Conservation (phyloP, 805 yeast species). For the Hyphopichia homilentoma region DNA sequence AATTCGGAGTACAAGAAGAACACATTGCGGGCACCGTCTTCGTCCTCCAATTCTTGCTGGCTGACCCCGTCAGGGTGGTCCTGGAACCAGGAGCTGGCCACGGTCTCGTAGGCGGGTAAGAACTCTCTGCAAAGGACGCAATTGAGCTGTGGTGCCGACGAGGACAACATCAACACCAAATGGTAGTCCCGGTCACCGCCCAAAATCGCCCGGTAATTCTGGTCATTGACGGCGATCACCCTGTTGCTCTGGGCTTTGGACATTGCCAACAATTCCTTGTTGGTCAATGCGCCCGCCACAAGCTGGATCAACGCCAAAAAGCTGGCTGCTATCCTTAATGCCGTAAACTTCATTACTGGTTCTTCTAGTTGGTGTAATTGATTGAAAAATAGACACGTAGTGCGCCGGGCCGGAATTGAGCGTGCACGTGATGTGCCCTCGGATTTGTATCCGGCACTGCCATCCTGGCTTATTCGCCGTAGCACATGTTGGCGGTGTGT, state of each 20-base stretch:
- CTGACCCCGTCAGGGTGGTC: slow-evolving; percentile 49
- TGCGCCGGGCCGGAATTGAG: too few relatives aligned
- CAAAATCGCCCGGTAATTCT: slow-evolving; percentile 53
- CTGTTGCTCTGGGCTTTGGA: slow-evolving; percentile 14
- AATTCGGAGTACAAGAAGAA: slow-evolving; percentile 78
- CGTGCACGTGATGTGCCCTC: too few relatives aligned
- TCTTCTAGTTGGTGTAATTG: neutral
- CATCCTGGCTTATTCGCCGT: too few relatives aligned
- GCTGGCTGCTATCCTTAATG: slow-evolving; percentile 1
- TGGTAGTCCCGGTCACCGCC: slow-evolving; percentile 67
- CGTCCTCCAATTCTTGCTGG: slow-evolving; percentile 36
- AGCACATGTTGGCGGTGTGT: too few relatives aligned
- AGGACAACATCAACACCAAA: slow-evolving; percentile 65
- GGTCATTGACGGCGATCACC: slow-evolving; percentile 47
- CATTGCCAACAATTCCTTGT: slow-evolving; percentile 17
- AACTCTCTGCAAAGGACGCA: slow-evolving; percentile 72
- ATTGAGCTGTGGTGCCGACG: slow-evolving; percentile 67
- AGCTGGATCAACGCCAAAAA: slow-evolving; percentile 8
- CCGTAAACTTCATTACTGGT: neutral
- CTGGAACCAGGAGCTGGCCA: slow-evolving; percentile 56
- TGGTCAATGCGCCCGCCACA: slow-evolving; percentile 19
- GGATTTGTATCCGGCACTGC: too few relatives aligned
- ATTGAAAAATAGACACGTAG: too few relatives aligned
- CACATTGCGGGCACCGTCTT: slow-evolving; percentile 30
- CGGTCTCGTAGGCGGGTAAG: slow-evolving; percentile 56